phyloP scores from a whole-genome alignment of 768 basidiomycete genomes.

The Rhizopogon vinicolor region DNA sequence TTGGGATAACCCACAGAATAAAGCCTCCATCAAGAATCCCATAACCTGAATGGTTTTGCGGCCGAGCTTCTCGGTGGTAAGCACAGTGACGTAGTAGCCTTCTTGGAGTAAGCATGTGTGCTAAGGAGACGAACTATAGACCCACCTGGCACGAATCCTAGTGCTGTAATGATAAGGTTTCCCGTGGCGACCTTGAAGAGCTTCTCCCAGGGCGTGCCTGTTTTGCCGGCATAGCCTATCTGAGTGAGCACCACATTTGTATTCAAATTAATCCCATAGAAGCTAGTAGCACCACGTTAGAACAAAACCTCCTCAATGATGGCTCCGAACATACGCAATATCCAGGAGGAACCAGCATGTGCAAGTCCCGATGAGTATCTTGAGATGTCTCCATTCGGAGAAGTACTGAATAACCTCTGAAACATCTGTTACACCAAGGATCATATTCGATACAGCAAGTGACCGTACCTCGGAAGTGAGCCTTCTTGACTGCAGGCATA shows the following conservation, averaged over 20 bases:
- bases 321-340: slow-evolving; percentile 41
- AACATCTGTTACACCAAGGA: not conserved
- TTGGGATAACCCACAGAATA: slow-evolving; percentile 47
- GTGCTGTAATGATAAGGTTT: slow-evolving; percentile 65
- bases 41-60: slow-evolving; percentile 73
- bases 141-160: slow-evolving; percentile 75
- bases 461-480: slow-evolving; percentile 46
- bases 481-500: slow-evolving; percentile 32
- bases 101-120: not conserved
- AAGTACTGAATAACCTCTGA: slow-evolving; percentile 65
- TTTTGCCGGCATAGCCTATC: slow-evolving; percentile 61
- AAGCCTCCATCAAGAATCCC: slow-evolving; percentile 65
- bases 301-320: slow-evolving; percentile 8
- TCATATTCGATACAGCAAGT: not conserved
- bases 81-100: slow-evolving; percentile 68
- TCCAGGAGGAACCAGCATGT: slow-evolving; percentile 75
- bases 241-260: slow-evolving; percentile 73
- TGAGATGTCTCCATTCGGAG: slow-evolving; percentile 66
- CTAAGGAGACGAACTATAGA: not conserved
- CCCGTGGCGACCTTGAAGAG: slow-evolving; percentile 67
- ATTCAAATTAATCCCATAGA: slow-evolving; percentile 75
- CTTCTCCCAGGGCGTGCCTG: slow-evolving; percentile 55
- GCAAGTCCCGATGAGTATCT: slow-evolving; percentile 63
- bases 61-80: slow-evolving; percentile 70
- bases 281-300: slow-evolving; percentile 30